A percentile compares a stretch with the other conserved stretches of the same genome.
Evolutionary conservation across 345 rosid genomes (phyloP).

Genomic region (Eucalyptus marginata): DNA sequence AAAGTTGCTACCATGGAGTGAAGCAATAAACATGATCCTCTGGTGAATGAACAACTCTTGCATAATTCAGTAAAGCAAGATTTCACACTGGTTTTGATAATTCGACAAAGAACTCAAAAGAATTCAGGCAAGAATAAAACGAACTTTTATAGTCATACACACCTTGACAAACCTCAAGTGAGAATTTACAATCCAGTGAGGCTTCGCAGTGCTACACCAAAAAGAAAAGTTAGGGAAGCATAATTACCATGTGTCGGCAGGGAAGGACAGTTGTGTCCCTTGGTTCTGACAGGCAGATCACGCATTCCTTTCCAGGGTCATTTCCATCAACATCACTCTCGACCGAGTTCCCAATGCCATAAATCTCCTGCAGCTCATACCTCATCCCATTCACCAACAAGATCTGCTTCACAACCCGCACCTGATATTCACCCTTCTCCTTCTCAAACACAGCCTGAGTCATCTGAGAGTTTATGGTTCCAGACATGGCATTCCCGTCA

Average conservation of each 20-base stretch:
- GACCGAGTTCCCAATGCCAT: slow-evolving; percentile 81
- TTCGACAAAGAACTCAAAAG: background rate
- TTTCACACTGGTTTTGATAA: background rate
- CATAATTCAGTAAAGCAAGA: background rate
- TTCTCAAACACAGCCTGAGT: slow-evolving; percentile 69
- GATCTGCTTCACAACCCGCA: slow-evolving; percentile 65
- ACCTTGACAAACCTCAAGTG: background rate
- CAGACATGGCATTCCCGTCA: slow-evolving; percentile 28
- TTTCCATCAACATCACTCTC: slow-evolving; percentile 60
- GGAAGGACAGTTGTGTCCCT: slow-evolving; percentile 93
- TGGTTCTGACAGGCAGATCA: slow-evolving; percentile 87
- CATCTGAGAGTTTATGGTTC: slow-evolving; percentile 52
- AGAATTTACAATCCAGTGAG: background rate
- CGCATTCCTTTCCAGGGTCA: slow-evolving; percentile 89
- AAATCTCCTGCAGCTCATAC: slow-evolving; percentile 92
- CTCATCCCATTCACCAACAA: slow-evolving; percentile 67
- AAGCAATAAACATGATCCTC: background rate
- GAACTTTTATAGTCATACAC: background rate
- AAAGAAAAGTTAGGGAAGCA: background rate
- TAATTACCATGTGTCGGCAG: slow-evolving; percentile 89
- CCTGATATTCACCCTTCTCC: slow-evolving; percentile 56
- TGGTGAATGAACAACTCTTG: background rate
- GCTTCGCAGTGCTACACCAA: background rate
- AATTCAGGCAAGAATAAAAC: background rate
- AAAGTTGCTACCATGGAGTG: background rate